Base-by-base conservation (phyloP, 257 asterid species). In the Plantago elongata region DNA sequence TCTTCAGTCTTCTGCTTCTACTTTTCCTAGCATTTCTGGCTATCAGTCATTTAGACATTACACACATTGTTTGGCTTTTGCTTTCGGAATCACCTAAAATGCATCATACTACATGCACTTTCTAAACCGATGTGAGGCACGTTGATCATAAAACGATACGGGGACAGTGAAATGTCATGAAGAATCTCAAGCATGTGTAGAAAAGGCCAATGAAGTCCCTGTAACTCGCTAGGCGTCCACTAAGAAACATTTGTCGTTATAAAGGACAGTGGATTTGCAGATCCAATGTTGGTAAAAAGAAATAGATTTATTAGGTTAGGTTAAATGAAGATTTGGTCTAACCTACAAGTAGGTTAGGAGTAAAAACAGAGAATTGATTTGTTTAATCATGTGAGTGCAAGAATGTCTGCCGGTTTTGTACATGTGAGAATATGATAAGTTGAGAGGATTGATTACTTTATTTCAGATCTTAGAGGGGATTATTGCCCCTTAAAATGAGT, bases 351-450 rank as follows among this genome's bases (percentile, higher is more conserved):
- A 22, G 27, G 61, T 68, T 37, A 17, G 72, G 34, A 55, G 58
- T 59, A 57, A 72, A 56, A 63, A 57, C 65, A 69, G 57, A 52
- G 77, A 77, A 69, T 73, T 67, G 59, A 64, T 40, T 64, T 51
- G 51, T 51, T 56, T 27, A 57, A 57, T 50, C 45, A 34, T 5
- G 52, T 65, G 27, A 61, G 61, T 9, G 45, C 67, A 57, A 65
- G 84, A 84, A 84, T 84, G 88, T 75, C 64, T 65, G 79, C 62
- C 54, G 60, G 51, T 47, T 56, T 37, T 58, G 61, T 46, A 45
- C 27, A 7, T 34, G 8, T 34, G 40, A 4, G 40, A 7, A 34
- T 34, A 7, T 34, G 40, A 34, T 57, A 5, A 43, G 49, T 51
- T 11, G 7, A 45, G 17, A 15, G 22, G 0, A 11, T 3, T 11